Evolutionary conservation across 306 rosid species (phyloP).

Genomic region (Inga oerstediana): DNA sequence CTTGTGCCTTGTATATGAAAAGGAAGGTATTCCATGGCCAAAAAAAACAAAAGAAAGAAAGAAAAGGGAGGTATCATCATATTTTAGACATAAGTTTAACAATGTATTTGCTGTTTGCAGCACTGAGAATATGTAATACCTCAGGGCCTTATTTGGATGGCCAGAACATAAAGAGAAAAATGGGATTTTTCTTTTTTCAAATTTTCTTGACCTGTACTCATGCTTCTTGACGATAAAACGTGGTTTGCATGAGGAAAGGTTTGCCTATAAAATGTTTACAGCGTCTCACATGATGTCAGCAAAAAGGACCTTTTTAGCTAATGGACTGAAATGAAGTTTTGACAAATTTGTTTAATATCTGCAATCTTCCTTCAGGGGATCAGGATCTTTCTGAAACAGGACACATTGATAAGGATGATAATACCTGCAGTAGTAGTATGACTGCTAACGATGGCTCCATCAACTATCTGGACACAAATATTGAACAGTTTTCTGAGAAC

Average conservation of each 20-base stretch:
- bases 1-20: too few species aligned
- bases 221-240: not conserved
- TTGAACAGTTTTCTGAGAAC: slow-evolving; percentile 37
- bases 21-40: too few species aligned
- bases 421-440: slow-evolving; percentile 29
- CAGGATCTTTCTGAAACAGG: slow-evolving; percentile 41
- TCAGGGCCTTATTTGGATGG: not conserved
- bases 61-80: too few species aligned
- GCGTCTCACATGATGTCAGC: too few species aligned
- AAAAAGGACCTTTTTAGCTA: not conserved
- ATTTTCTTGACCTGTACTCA: not conserved
- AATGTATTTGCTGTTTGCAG: not conserved
- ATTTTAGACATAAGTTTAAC: not conserved
- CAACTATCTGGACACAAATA: slow-evolving; percentile 19
- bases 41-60: too few species aligned
- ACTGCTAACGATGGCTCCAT: slow-evolving; percentile 13
- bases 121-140: not conserved
- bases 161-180: not conserved
- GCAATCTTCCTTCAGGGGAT: slow-evolving; percentile 64
- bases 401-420: slow-evolving; percentile 43
- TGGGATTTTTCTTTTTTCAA: not conserved
- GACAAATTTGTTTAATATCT: slow-evolving; percentile 30
- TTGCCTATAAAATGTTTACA: not conserved
- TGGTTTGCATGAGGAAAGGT: not conserved
- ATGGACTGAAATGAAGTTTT: slow-evolving; percentile 25